A percentile compares a stretch with the other conserved stretches of the same genome.
Conservation (phyloP, 805 yeast species). For the Yamadazyma laniorum region DNA sequence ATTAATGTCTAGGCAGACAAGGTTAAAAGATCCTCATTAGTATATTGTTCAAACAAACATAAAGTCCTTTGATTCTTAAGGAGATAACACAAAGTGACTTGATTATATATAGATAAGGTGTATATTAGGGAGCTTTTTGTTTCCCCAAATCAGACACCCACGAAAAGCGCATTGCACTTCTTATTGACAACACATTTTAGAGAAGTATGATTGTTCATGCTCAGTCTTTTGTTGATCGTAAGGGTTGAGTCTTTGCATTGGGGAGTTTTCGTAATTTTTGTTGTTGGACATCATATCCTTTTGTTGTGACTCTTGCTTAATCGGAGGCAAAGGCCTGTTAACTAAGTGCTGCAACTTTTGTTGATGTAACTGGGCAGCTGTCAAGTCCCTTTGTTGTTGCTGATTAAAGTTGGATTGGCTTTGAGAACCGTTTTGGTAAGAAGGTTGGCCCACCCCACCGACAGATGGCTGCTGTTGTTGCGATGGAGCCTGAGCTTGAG, state of each 20-base stretch:
- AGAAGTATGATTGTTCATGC: slow-evolving; percentile 41
- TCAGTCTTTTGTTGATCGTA: slow-evolving; percentile 43
- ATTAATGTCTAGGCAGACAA: too few relatives aligned
- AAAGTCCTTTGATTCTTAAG: too few relatives aligned
- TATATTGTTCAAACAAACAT: slow-evolving; percentile 7
- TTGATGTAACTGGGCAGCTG: slow-evolving; percentile 49
- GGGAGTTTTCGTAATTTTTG: slow-evolving; percentile 22
- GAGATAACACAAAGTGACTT: too few relatives aligned
- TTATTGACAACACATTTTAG: slow-evolving; percentile 43
- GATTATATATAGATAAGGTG: too few relatives aligned
- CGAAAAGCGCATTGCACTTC: too few relatives aligned
- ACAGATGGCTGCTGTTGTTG: slow-evolving; percentile 10
- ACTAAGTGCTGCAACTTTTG: slow-evolving; percentile 49
- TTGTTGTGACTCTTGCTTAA: slow-evolving; percentile 34
- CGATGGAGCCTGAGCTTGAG: slow-evolving; percentile 5
- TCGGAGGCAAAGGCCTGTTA: slow-evolving; percentile 48
- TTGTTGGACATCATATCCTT: slow-evolving; percentile 9
- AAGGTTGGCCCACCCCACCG: background rate
- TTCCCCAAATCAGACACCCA: too few relatives aligned
- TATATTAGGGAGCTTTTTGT: too few relatives aligned
- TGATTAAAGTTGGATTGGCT: slow-evolving; percentile 18
- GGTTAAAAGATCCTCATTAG: background rate
- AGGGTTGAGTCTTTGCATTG: slow-evolving; percentile 19
- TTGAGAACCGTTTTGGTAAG: slow-evolving; percentile 6
- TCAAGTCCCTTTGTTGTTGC: slow-evolving; percentile 33